Conservation (phyloP, 805 yeast species). For the Starmerella powellii region DNA sequence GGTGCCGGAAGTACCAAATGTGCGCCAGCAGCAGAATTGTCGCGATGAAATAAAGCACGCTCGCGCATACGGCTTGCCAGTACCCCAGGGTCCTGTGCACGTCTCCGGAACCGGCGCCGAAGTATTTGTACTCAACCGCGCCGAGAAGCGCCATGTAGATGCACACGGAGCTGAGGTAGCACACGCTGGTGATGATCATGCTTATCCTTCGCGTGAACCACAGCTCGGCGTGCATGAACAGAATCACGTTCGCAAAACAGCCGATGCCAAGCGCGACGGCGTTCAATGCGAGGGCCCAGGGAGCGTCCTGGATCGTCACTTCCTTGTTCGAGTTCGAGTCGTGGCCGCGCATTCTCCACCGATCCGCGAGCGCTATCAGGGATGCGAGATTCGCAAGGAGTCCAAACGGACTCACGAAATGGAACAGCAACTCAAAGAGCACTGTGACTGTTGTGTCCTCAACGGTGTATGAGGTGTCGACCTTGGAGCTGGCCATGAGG, state of each 20-base stretch:
- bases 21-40: slow-evolving; percentile 43
- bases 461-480: not conserved
- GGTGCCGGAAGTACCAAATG: slow-evolving; percentile 45
- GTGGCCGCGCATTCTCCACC: slow-evolving; percentile 16
- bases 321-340: not conserved
- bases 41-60: slow-evolving; percentile 48
- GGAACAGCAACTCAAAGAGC: slow-evolving; percentile 8
- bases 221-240: slow-evolving; percentile 60
- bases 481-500: not conserved
- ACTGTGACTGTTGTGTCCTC: not conserved
- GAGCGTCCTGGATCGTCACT: slow-evolving; percentile 7
- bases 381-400: slow-evolving; percentile 20
- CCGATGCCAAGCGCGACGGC: slow-evolving; percentile 54
- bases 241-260: slow-evolving; percentile 51
- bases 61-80: slow-evolving; percentile 66
- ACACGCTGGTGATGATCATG: slow-evolving; percentile 22
- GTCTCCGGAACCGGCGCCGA: slow-evolving; percentile 19
- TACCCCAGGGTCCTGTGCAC: slow-evolving; percentile 47
- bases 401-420: slow-evolving; percentile 19
- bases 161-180: slow-evolving; percentile 52
- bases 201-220: slow-evolving; percentile 46
- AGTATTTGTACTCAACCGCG: slow-evolving; percentile 29
- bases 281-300: slow-evolving; percentile 44
- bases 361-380: slow-evolving; percentile 17
- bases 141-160: slow-evolving; percentile 42